These are phyloP conservation scores for Esteya vermicola DNA, from an alignment of 2,329 filamentous ascomycete species.

Conservation along the genomic window DNA sequence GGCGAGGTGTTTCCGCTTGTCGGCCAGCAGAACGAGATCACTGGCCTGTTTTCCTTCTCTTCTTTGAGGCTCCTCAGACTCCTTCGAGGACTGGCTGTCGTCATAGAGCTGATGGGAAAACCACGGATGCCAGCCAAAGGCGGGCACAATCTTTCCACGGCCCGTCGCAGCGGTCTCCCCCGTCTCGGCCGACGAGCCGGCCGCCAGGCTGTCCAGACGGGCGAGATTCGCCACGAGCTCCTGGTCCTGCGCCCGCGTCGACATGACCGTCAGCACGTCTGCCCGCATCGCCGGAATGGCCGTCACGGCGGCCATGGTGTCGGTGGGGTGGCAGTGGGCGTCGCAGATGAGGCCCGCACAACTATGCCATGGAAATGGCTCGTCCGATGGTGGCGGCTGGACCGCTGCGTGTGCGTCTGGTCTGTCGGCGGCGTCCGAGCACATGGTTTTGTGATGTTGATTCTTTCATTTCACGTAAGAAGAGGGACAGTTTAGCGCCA, in stretches of 20 bases:
- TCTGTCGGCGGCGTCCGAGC: background rate
- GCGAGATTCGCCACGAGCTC: constrained; percentile 57
- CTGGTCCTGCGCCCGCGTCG: constrained; percentile 63
- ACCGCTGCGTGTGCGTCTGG: background rate
- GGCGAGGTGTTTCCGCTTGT: constrained; percentile 47
- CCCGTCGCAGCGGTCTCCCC: background rate
- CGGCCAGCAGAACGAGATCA: constrained; percentile 9
- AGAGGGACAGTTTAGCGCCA: too few relatives aligned
- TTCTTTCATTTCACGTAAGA: too few relatives aligned
- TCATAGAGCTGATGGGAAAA: constrained; percentile 66
- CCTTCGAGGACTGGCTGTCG: constrained; percentile 23
- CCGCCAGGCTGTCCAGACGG: constrained; percentile 40
- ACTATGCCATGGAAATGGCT: constrained; percentile 56
- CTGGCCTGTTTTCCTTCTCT: too few relatives aligned
- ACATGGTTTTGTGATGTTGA: background rate
- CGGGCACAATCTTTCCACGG: constrained; percentile 35
- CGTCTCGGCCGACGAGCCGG: constrained; percentile 21
- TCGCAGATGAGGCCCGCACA: constrained; percentile 51
- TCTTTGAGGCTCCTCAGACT: too few relatives aligned
- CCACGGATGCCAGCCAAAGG: constrained; percentile 85
- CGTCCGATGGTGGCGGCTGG: too few relatives aligned
- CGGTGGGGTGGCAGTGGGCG: constrained; percentile 74
- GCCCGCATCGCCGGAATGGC: constrained; percentile 51
- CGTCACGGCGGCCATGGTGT: constrained; percentile 50
- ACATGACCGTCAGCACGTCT: constrained; percentile 57